These are phyloP conservation scores for Aspergillus pseudoterreus DNA, from an alignment of 2,329 filamentous ascomycete genomes.

Conservation along the genomic window DNA sequence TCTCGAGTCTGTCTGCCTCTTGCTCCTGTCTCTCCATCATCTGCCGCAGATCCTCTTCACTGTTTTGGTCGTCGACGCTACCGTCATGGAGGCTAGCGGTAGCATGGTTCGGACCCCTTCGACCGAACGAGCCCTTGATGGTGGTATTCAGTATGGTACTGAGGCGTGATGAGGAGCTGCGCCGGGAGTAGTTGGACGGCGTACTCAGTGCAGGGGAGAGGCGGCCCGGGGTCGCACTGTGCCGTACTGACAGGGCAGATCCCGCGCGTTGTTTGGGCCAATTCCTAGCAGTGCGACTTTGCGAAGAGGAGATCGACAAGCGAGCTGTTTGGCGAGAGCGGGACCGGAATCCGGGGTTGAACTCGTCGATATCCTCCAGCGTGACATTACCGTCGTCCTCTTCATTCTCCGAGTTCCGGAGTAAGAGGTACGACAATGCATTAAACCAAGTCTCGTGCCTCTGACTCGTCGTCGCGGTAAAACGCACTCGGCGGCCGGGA, in stretches of 20 bases:
- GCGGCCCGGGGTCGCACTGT: slow-evolving; percentile 33
- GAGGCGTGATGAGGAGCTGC: slow-evolving; percentile 46
- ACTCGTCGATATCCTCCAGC: slow-evolving; percentile 66
- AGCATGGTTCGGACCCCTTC: slow-evolving; percentile 39
- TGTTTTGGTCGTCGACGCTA: slow-evolving; percentile 56
- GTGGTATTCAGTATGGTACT: slow-evolving; percentile 46
- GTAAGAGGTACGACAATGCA: slow-evolving; percentile 84
- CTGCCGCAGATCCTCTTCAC: slow-evolving; percentile 75
- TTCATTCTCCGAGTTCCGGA: slow-evolving; percentile 64
- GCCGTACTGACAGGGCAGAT: slow-evolving; percentile 37
- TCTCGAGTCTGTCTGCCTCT: slow-evolving; percentile 78
- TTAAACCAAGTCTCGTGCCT: slow-evolving; percentile 99
- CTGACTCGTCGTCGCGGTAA: slow-evolving; percentile 89
- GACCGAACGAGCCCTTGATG: slow-evolving; percentile 49
- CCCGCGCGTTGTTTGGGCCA: slow-evolving; percentile 54
- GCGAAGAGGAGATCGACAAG: slow-evolving; percentile 72
- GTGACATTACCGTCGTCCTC: slow-evolving; percentile 56
- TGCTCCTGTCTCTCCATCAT: slow-evolving; percentile 66
- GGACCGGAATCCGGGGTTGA: slow-evolving; percentile 66
- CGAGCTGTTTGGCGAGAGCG: slow-evolving; percentile 53
- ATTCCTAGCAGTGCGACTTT: slow-evolving; percentile 67
- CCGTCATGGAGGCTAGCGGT: slow-evolving; percentile 36
- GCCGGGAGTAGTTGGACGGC: slow-evolving; percentile 31
- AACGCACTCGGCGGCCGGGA: slow-evolving; percentile 83
- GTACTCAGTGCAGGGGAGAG: slow-evolving; percentile 34